Evolutionary conservation across 805 yeast species (phyloP), one percentile per base, ranked within the genome.

Genomic region (Kuraishia molischiana): DNA sequence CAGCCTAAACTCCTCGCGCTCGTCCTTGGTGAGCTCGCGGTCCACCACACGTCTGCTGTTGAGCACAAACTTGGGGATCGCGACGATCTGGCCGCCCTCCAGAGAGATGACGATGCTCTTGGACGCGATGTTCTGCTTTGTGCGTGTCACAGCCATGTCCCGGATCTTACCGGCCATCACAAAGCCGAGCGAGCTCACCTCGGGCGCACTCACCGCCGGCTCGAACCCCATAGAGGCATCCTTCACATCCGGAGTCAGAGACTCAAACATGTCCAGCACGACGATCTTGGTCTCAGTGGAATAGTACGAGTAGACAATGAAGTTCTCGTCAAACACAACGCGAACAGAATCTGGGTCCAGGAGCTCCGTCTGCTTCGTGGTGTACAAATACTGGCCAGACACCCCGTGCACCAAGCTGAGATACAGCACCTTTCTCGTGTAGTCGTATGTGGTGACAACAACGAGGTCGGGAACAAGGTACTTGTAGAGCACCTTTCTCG

Each of bases 181-280:
- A 52, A 69, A 89, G 0, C 95, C 62, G 49, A 74, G 75, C 13
- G 67, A 45, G 2, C 65, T 52, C n/a, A 69, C 64, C 20, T 66
- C 69, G 1, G 80, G 92, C 40, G 43, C 61, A n/a, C n/a, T n/a
- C n/a, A n/a, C n/a, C 22, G 47, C 48, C 19, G 54, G 49, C 32
- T 44, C 38, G 10, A 35, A 24, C 4, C 53, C 59, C 38, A 67
- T 66, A 2, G 66, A 53, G 2, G 72, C 58, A 14, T 11, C 24
- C 47, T 74, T 65, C 40, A 54, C 51, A 53, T 82, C 69, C 18
- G 83, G 74, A 3, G 51, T 55, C 11, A 64, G 51, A 1, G 86
- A 77, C 49, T 85, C 94, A 56, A 76, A 92, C 29, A 92, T 56
- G 53, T 92, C 97, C 48, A 85, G 62, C 3, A 83, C 86, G 13